Percentiles rank a stretch among this genome's conserved stretches.
Evolutionary conservation across 2,329 filamentous ascomycete genomes (phyloP).

Genomic region (Teratosphaeria nubilosa): DNA sequence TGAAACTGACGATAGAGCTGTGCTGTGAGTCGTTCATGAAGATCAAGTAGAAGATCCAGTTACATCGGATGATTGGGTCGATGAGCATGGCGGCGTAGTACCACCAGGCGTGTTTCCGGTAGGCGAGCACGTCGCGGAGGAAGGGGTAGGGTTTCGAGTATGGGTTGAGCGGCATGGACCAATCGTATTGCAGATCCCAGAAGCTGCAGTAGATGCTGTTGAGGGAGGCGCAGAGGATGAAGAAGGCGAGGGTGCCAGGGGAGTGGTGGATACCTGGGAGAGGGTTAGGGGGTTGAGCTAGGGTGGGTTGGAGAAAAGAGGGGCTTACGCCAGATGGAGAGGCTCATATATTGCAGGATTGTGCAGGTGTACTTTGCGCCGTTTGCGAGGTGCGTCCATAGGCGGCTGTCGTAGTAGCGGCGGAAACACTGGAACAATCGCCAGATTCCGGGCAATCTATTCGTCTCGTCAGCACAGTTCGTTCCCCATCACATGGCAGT

Average conservation of each 20-base stretch:
- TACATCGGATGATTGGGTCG: constrained; percentile 79
- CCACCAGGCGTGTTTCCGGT: constrained; percentile 61
- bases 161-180: constrained; percentile 42
- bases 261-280: background rate
- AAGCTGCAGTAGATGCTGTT: constrained; percentile 77
- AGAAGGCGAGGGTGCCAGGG: constrained; percentile 53
- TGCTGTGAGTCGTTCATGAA: constrained; percentile 70
- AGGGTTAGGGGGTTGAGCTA: background rate
- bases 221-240: constrained; percentile 68
- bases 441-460: constrained; percentile 54
- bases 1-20: constrained; percentile 69
- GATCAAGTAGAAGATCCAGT: constrained; percentile 89
- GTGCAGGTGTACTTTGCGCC: constrained; percentile 79
- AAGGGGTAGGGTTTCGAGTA: constrained; percentile 39
- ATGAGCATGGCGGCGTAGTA: constrained; percentile 80
- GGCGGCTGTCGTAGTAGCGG: constrained; percentile 76
- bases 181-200: constrained; percentile 96
- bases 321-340: constrained; percentile 75
- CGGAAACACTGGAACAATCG: constrained; percentile 82
- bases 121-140: constrained; percentile 67
- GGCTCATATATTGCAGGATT: constrained; percentile 66
- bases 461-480: background rate
- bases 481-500: constrained; percentile 42
- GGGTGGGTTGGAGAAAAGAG: constrained; percentile 30
- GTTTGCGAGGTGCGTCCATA: constrained; percentile 83